Base-by-base conservation (phyloP, 768 basidiomycete genomes). In the Tulasnella sp. region DNA sequence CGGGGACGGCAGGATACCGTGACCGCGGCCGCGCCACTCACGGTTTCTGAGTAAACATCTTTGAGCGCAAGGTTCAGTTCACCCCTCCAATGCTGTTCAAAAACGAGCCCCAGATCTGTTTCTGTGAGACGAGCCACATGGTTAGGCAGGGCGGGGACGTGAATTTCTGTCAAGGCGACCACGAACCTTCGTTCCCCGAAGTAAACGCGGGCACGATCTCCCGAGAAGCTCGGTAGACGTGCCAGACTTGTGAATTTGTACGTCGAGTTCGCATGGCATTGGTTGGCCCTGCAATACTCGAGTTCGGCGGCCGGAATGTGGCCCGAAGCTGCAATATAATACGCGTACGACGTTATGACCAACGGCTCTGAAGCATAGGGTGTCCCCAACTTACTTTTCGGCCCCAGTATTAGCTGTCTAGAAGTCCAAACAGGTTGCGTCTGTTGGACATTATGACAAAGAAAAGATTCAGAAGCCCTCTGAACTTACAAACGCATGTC, bases 171-270 rank as follows among this genome's bases (percentile, higher is more conserved):
- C 60, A 31, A 64, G 60, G 60, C 60, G 60, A n/a, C 60, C 31
- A 31, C 73, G 40, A 75, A 75, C 73, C 73, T 40, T 42, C 5
- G 40, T 75, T 22, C 8, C 46, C 73, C 40, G 40, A 42, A 8
- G 73, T 75, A 48, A 75, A 75, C 37, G 73, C 73, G 46, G 73
- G 73, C 40, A 75, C 42, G 73, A 74, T 74, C n/a, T 74, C 72
- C 22, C 72, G 72, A 24, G 73, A 75, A 41, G 73, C 40, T 41
- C 73, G 40, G 73, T 75, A 20, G 73, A 75, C 73, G 37, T 42
- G 73, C 73, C 73, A 75, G 18, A 75, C 37, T 31, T 75, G 73
- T n/a, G 73, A 75, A 20, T 20, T n/a, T 42, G 46, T 75, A 75
- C 22, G 40, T 75, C 18, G 73, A 75, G 37, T 75, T 75, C 22